Evolutionary conservation across 23 red algal genomes (phyloP).

Genomic region (Cyanidium caldarium): DNA sequence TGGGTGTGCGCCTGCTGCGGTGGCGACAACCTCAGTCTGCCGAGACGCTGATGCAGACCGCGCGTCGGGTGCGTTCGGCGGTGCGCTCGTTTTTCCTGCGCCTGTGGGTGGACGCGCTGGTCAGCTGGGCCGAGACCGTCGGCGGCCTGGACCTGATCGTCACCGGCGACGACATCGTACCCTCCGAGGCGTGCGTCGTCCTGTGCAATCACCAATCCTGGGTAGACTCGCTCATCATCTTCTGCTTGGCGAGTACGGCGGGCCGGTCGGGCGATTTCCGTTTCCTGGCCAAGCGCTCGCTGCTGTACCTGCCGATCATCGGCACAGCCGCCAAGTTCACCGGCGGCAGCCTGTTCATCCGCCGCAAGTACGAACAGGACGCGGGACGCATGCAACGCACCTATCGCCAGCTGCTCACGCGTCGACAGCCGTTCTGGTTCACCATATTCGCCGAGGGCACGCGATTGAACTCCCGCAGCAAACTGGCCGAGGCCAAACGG

Average conservation of each 20-base stretch:
- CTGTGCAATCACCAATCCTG: constrained; percentile 81
- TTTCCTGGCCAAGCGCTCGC: constrained; percentile 79
- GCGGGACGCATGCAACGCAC: not conserved
- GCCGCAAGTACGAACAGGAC: not conserved
- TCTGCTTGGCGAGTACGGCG: constrained; percentile 54
- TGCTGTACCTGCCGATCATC: constrained; percentile 63
- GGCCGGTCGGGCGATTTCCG: constrained; percentile 75
- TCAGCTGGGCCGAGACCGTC: constrained; percentile 55
- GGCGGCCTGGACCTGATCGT: constrained; percentile 48
- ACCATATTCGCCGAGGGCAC: constrained; percentile 1
- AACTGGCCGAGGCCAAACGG: not conserved
- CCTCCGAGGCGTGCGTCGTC: constrained; percentile 48
- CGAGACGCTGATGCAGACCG: not conserved
- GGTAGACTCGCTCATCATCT: constrained; percentile 75
- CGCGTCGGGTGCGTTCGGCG: not conserved
- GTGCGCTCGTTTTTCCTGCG: constrained; percentile 19
- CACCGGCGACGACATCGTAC: constrained; percentile 48
- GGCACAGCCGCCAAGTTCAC: constrained; percentile 65
- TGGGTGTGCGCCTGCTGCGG: not conserved
- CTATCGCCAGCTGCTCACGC: not conserved
- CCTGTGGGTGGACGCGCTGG: constrained; percentile 72
- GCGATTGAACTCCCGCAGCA: not conserved
- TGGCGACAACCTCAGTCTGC: not conserved
- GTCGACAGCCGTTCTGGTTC: constrained; percentile 1
- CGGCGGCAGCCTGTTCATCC: constrained; percentile 80